Percentiles rank a stretch among this genome's conserved stretches.
Evolutionary conservation across 768 basidiomycete species (phyloP).

Genomic region (Kwoniella dendrophila): DNA sequence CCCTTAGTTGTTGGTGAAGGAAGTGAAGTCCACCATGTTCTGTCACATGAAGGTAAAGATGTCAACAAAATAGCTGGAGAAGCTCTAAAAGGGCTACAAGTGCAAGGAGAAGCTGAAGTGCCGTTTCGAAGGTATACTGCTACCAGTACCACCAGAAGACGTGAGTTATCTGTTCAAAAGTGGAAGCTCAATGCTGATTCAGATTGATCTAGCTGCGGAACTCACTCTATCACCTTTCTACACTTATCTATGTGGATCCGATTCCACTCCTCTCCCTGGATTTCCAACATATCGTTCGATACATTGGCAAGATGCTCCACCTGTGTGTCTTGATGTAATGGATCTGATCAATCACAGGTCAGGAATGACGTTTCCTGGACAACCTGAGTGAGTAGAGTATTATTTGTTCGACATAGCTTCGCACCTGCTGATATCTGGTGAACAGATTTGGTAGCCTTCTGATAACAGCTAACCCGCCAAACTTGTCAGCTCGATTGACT

Average conservation of each 20-base stretch:
- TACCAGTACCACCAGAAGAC: conserved; percentile 4
- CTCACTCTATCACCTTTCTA: conserved; percentile 40
- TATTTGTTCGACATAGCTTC: neutral
- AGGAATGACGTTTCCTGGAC: conserved; percentile 40
- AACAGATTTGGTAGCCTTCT: conserved; percentile 49
- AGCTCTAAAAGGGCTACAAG: conserved; percentile 21
- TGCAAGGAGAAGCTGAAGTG: conserved; percentile 22
- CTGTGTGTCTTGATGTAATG: conserved; percentile 26
- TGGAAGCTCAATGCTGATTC: conserved; percentile 1
- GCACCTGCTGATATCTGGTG: no score
- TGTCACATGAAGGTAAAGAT: conserved; percentile 27
- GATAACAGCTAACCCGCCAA: conserved; percentile 36
- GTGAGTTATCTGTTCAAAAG: conserved; percentile 21
- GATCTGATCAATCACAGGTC: conserved; percentile 47
- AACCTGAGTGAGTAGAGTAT: conserved; percentile 38
- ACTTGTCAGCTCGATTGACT: conserved; percentile 17
- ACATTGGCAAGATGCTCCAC: conserved; percentile 33
- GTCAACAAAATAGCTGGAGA: conserved; percentile 3
- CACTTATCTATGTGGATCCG: conserved; percentile 42
- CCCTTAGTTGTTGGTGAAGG: conserved; percentile 16
- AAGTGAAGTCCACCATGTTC: conserved; percentile 35
- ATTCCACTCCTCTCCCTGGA: conserved; percentile 10
- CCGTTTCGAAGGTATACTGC: conserved; percentile 25
- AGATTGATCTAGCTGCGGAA: conserved; percentile 34
- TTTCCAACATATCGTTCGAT: conserved; percentile 26